Base-by-base conservation (phyloP, 129 eudicot genomes). In the Erigeron canadensis region DNA sequence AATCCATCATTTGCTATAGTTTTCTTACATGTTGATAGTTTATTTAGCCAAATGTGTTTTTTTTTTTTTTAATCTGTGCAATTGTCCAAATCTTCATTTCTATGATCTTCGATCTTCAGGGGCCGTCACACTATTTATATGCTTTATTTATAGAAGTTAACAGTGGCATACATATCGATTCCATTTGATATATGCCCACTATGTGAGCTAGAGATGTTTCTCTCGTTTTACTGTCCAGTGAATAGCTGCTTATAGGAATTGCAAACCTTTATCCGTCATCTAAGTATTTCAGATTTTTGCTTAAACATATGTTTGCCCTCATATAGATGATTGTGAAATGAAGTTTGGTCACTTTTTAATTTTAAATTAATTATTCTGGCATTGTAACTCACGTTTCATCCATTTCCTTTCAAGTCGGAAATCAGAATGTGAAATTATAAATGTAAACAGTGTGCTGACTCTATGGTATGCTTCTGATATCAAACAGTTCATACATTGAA, bases 401-500 rank as follows among this genome's bases (percentile, higher is more conserved):
- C 34, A 28, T 28, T 28, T 28, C 34, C 34, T 28, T 28, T 28
- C 3, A 3, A 28, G 34, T 28, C 34, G 3, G 34, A 28, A 28
- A 28, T 28, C 34, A 28, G 34, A 28, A 28, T 28, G 2, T 28
- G 34, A 28, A 28, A 45, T 12, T 12, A 0, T 8, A 56, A 59
- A 16, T 18, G 41, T 6, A 59, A 59, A 28, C 1, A 23, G 41
- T 46, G 47, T 56, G 46, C 51, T 72, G 28, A 67, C 74, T 41
- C 43, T 81, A 16, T 75, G 56, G 38, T 21, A 37, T 63, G 4
- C 59, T 28, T 40, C 45, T 55, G 55, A 48, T 67, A 18, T 17
- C 17, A 23, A 67, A 45, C 83, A 90, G 97, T 77, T 75, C 63
- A 81, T 65, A 90, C 90, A n/a, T 79, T 90, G 79, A 90, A 84